Percentiles rank a stretch among this genome's conserved stretches.
Evolutionary conservation across 2,329 filamentous ascomycete genomes (phyloP).

Genomic region (Nigrograna mackinnonii): DNA sequence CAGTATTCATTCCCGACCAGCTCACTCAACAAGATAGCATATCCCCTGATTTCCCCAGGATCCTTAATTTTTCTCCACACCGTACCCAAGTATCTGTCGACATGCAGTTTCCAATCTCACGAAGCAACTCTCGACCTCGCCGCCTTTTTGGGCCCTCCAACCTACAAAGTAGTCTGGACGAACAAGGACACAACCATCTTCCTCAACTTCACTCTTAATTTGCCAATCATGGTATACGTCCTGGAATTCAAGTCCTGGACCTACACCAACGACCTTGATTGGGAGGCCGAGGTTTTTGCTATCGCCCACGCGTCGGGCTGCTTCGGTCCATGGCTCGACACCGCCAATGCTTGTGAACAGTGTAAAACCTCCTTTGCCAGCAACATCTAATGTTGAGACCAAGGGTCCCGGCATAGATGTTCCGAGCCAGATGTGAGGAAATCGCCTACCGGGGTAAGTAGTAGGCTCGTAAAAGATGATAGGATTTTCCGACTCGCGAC

Average conservation of each 20-base stretch:
- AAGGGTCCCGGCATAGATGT: conserved; percentile 47
- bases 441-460: conserved; percentile 62
- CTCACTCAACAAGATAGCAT: too few relatives aligned
- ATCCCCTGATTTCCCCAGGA: too few relatives aligned
- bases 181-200: conserved; percentile 61
- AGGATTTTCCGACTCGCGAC: conserved; percentile 38
- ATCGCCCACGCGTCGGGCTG: conserved; percentile 47
- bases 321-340: conserved; percentile 56
- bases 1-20: too few relatives aligned
- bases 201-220: conserved; percentile 55
- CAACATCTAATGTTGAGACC: conserved; percentile 63
- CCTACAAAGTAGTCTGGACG: conserved; percentile 63
- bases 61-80: too few relatives aligned
- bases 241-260: conserved; percentile 62
- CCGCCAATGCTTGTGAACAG: conserved; percentile 58
- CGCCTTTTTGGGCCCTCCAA: conserved; percentile 48
- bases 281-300: conserved; percentile 48
- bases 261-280: conserved; percentile 57
- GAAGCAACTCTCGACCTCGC: too few relatives aligned
- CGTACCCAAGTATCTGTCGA: too few relatives aligned
- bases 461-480: conserved; percentile 49
- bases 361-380: conserved; percentile 52
- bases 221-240: conserved; percentile 67
- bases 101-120: too few relatives aligned
- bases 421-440: conserved; percentile 68